Base-by-base conservation (phyloP, 75 land plant species). In the Cryptomeria japonica region DNA sequence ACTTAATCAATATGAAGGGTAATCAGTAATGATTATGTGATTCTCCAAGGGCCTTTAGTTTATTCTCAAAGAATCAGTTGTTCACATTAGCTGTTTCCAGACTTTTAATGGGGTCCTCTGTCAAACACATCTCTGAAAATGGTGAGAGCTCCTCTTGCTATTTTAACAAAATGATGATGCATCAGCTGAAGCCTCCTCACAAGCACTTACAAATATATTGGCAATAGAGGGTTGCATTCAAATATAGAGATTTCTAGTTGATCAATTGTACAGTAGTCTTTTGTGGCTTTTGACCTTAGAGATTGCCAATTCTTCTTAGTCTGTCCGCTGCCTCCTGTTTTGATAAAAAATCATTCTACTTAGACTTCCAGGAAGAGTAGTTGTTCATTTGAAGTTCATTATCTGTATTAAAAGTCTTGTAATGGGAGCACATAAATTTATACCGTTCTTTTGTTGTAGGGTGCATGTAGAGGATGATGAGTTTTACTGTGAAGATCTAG, bases 401-500 rank as follows among this genome's bases (percentile, higher is more conserved):
- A n/a, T n/a, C 13, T 32, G 34, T 72, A 10, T 80, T 25, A 42
- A 18, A 80, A 39, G 19, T 19, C 32, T 25, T 80, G 49, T 41
- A 80, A 80, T 28, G 28, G 83, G 28, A 37, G 42, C 22, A 31
- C 9, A 80, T 80, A 41, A 80, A 39, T 80, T 38, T 80, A 32
- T 19, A 25, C 49, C 44, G 15, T 61, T 88, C 25, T 49, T 56
- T 53, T 32, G 4, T 37, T 88, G 47, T 55, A 95, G 96, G 86
- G 92, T 95, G 38, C 95, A 92, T 88, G 93, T 95, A 58, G 92
- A 90, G 15, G 93, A 93, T 19, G 94, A 91, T 39, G 93, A 89
- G 3, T 51, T 85, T n/a, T 92, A 70, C 49, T 85, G 90, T 89
- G 91, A 88, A 88, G 91, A 88, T 44, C 88, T 86, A 13, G 46